Percentiles rank a stretch among this genome's conserved stretches.
Conservation (phyloP, 805 yeast species). For the Candida chilensis region DNA sequence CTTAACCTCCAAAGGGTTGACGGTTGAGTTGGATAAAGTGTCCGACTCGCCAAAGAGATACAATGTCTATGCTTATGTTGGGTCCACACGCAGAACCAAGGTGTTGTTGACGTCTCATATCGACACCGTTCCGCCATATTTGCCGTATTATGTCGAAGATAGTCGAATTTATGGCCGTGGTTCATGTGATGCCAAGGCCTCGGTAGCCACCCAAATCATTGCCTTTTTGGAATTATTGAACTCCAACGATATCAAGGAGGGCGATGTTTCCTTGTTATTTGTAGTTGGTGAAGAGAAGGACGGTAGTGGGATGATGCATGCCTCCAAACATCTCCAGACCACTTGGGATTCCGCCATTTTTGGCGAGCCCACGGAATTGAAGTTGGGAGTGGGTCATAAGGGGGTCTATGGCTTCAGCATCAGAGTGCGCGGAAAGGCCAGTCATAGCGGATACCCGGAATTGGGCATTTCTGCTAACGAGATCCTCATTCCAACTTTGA, state of each 20-base stretch:
- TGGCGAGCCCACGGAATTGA: constrained; percentile 71
- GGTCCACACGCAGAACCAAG: constrained; percentile 31
- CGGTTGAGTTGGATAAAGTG: constrained; percentile 37
- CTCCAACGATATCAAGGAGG: constrained; percentile 28
- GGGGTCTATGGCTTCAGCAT: constrained; percentile 38
- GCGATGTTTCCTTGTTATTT: constrained; percentile 48
- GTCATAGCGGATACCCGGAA: constrained; percentile 67
- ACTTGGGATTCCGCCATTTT: constrained; percentile 55
- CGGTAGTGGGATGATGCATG: constrained; percentile 53
- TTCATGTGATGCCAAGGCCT: constrained; percentile 61
- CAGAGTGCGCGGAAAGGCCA: constrained; percentile 43
- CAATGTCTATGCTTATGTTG: constrained; percentile 51
- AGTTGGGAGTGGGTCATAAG: constrained; percentile 64
- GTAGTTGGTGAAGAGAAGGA: constrained; percentile 70
- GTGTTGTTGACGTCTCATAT: constrained; percentile 55
- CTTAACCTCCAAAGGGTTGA: constrained; percentile 33
- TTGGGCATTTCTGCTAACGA: constrained; percentile 57
- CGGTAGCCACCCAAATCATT: constrained; percentile 53
- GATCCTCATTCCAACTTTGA: constrained; percentile 40
- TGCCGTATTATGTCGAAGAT: constrained; percentile 34
- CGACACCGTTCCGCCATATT: constrained; percentile 65
- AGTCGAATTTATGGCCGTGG: constrained; percentile 60
- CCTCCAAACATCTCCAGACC: constrained; percentile 25
- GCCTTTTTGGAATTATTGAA: constrained; percentile 40
- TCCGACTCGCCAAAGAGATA: constrained; percentile 19